Evolutionary conservation across 2,329 filamentous ascomycete species (phyloP).

Genomic region (Fusarium papillatum): DNA sequence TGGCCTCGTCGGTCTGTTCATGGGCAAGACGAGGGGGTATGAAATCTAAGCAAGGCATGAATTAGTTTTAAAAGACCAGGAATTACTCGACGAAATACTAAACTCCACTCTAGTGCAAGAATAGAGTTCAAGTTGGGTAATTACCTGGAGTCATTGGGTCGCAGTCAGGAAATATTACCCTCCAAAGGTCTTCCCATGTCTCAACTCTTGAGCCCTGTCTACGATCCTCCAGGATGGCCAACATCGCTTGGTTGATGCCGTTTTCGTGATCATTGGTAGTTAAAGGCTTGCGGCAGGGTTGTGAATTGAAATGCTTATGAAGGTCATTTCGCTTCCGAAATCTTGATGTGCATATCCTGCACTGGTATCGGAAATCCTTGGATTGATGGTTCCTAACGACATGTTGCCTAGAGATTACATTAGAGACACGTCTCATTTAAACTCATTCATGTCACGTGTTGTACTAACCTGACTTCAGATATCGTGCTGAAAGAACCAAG

Average conservation of each 20-base stretch:
- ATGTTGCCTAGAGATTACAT: not conserved
- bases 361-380: not conserved
- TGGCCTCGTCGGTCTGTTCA: not conserved
- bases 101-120: not conserved
- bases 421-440: not conserved
- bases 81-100: not conserved
- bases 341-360: not conserved
- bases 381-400: not conserved
- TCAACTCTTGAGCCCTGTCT: not conserved
- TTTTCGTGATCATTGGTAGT: not conserved
- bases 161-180: not conserved
- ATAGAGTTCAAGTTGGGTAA: not conserved
- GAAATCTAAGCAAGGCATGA: not conserved
- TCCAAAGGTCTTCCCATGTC: not conserved
- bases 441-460: too few species aligned
- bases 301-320: not conserved
- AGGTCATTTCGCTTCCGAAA: not conserved
- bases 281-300: not conserved
- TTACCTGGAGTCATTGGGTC: not conserved
- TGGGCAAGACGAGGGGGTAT: not conserved
- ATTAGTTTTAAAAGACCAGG: not conserved
- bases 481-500: not conserved
- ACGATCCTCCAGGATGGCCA: not conserved
- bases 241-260: not conserved
- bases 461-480: not conserved